These are phyloP conservation scores for Cryptosporidium sp. DNA, from an alignment of 169 alveolate species.

Conservation along the genomic window DNA sequence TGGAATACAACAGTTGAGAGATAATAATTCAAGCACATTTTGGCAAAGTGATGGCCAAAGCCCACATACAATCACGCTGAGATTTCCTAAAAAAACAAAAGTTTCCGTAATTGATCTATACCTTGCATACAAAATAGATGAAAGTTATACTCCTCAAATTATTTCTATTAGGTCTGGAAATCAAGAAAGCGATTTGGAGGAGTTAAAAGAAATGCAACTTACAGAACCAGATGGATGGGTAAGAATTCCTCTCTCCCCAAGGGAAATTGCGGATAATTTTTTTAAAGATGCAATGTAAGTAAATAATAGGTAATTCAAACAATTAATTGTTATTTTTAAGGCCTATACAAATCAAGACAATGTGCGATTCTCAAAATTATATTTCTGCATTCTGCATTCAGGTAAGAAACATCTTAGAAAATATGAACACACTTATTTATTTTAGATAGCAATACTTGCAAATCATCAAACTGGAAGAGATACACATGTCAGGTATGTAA, in stretches of 20 bases:
- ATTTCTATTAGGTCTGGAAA: slow-evolving; percentile 86
- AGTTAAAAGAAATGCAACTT: slow-evolving; percentile 69
- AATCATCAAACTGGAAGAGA: slow-evolving; percentile 88
- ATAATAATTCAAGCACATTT: slow-evolving; percentile 85
- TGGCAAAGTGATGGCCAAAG: slow-evolving; percentile 89
- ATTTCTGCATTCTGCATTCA: slow-evolving; percentile 73
- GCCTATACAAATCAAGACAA: slow-evolving; percentile 80
- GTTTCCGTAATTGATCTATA: slow-evolving; percentile 85
- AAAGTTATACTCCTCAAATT: slow-evolving; percentile 87
- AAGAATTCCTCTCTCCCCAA: slow-evolving; percentile 77
- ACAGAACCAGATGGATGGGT: slow-evolving; percentile 76
- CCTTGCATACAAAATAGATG: slow-evolving; percentile 85
- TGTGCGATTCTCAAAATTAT: slow-evolving; percentile 80
- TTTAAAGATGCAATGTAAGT: slow-evolving; percentile 83
- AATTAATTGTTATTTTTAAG: slow-evolving; percentile 78
- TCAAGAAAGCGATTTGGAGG: slow-evolving; percentile 80
- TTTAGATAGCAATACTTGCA: slow-evolving; percentile 85
- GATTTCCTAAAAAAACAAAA: slow-evolving; percentile 83
- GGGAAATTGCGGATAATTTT: slow-evolving; percentile 77
- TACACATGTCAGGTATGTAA: slow-evolving; percentile 86
- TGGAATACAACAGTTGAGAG: slow-evolving; percentile 86
- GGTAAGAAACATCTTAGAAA: slow-evolving; percentile 21
- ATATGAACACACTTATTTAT: neutral
- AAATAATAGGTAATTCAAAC: slow-evolving; percentile 78
- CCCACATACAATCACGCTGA: slow-evolving; percentile 87